A percentile compares a stretch with the other conserved stretches of the same genome.
Conservation (phyloP, 148 eudicot genomes). For the Cornus suecica region DNA sequence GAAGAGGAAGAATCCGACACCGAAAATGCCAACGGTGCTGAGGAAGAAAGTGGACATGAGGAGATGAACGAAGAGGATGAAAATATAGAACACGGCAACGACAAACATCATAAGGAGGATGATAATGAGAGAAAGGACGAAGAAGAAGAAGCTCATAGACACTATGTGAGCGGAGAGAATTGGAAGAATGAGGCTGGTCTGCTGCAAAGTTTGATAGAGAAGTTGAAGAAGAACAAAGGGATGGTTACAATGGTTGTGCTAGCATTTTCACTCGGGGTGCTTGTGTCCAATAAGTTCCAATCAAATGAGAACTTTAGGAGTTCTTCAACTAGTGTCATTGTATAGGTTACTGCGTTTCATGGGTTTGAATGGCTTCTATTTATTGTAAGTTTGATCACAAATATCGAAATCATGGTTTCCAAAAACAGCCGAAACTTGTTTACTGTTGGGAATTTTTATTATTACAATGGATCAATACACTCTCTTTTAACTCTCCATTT, state of each 20-base stretch:
- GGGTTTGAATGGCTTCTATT: too few relatives aligned
- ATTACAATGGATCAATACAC: too few relatives aligned
- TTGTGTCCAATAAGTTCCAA: constrained; percentile 39
- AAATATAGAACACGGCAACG: neutral
- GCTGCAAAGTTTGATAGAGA: constrained; percentile 20
- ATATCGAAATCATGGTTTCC: too few relatives aligned
- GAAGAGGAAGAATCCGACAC: neutral
- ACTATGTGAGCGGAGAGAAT: neutral
- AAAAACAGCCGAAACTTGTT: too few relatives aligned
- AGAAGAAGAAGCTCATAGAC: neutral
- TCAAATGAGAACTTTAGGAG: constrained; percentile 6
- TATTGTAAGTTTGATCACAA: too few relatives aligned
- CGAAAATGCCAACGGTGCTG: neutral
- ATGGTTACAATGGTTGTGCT: constrained; percentile 41
- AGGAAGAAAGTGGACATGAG: neutral
- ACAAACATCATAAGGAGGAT: neutral
- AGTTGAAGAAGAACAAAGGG: constrained; percentile 36
- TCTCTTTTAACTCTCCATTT: too few relatives aligned
- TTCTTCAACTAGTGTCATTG: too few relatives aligned
- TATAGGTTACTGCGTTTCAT: too few relatives aligned
- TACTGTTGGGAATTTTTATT: too few relatives aligned
- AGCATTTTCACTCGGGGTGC: constrained; percentile 60
- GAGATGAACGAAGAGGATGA: neutral
- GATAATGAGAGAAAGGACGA: neutral
- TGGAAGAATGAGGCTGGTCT: constrained; percentile 13